Evolutionary conservation across 1,284 basidiomycete genomes (phyloP).

Genomic region (Cutaneotrichosporon dermatis): DNA sequence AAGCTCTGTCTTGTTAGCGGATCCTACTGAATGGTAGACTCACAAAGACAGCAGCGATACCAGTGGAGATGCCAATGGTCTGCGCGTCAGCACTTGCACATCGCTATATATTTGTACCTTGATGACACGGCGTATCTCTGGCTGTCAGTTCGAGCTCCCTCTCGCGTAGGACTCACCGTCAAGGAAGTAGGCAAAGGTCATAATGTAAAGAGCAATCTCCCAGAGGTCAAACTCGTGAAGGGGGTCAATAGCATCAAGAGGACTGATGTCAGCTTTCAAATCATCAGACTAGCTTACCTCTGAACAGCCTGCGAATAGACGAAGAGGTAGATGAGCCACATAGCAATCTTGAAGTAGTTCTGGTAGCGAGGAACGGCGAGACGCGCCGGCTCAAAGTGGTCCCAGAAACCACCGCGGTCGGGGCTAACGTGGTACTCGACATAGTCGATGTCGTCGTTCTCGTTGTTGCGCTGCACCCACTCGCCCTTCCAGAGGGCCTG

Average conservation of each 20-base stretch:
- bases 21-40: not conserved
- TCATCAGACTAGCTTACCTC: conserved; percentile 21
- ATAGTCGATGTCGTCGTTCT: conserved; percentile 51
- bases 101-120: conserved; percentile 40
- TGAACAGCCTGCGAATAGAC: conserved; percentile 80
- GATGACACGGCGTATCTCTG: conserved; percentile 53
- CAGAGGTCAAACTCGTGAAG: conserved; percentile 60
- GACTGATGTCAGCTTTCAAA: conserved; percentile 9
- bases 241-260: conserved; percentile 38
- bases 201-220: conserved; percentile 70
- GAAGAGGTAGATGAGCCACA: conserved; percentile 80
- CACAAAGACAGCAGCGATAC: conserved; percentile 35
- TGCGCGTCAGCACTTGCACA: not conserved
- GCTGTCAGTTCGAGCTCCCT: not conserved
- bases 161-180: conserved; percentile 65
- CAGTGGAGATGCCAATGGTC: conserved; percentile 40
- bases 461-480: conserved; percentile 70
- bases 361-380: conserved; percentile 74
- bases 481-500: conserved; percentile 70
- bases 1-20: conserved; percentile 50
- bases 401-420: conserved; percentile 57
- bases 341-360: conserved; percentile 52
- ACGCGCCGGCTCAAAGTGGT: conserved; percentile 69
- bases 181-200: conserved; percentile 68
- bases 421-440: conserved; percentile 41